Base-by-base conservation (phyloP, 2,329 filamentous ascomycete species). In the Dactylellina parvicollis region DNA sequence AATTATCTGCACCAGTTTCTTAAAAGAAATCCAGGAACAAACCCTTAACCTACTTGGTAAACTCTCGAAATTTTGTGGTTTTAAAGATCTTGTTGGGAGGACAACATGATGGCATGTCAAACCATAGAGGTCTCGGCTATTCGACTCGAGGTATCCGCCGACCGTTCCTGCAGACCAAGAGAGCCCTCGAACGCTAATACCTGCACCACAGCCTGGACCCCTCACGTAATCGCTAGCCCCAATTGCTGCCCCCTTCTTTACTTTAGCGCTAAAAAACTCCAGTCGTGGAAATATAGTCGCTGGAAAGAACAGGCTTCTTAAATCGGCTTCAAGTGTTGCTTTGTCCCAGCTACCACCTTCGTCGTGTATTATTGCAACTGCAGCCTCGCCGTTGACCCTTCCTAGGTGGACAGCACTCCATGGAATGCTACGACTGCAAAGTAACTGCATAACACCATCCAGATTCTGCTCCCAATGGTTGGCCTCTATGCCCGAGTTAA, bases 121-220 rank as follows among this genome's bases (percentile, higher is more conserved):
- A 22, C 59, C 44, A 26, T 61, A 61, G 12, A 62, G 16, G 4
- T 24, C 32, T 1, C 22, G 36, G 16, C 40, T 32, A 9, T 36
- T 28, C 16, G 47, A 42, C 22, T 44, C 59, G 14, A 65, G 42
- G 16, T 36, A 56, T n/a, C 61, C 61, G 2, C 61, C 38, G 12
- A 65, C 49, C 2, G 36, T 65, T 22, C 61, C 61, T 10, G 61
- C 36, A n/a, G 61, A 65, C 61, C 61, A 65, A 38, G 36, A 32
- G 32, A 57, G 10, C n/a, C 61, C 61, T 5, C 5, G 30, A n/a
- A 65, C 49, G 4, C 61, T 50, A 22, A 65, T 40, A 18, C 50
- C n/a, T 7, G 30, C 61, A 12, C 61, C 61, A 30, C 50, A 56
- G 10, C 9, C n/a, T 3, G 34, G 4, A 4, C 4, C n/a, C 8